These are phyloP conservation scores for Xerocomellus dryophilus DNA, from an alignment of 768 basidiomycete genomes.

Conservation along the genomic window DNA sequence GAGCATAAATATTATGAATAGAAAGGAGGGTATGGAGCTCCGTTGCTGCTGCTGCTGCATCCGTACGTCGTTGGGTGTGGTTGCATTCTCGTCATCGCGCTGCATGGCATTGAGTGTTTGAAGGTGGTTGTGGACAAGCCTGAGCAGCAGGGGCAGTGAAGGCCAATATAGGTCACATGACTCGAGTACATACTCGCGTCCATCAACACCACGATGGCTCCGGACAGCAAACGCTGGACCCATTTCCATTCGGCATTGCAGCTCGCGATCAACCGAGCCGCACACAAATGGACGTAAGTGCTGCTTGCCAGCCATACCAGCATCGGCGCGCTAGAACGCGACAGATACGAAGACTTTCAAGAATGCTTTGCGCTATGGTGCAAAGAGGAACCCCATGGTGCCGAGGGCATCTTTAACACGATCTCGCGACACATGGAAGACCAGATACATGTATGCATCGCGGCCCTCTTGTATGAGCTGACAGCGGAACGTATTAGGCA, in stretches of 20 bases:
- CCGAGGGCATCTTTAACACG: conserved; percentile 57
- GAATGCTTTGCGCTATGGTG: conserved; percentile 67
- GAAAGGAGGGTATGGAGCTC: conserved; percentile 66
- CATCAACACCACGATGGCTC: conserved; percentile 15
- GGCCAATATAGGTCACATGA: conserved; percentile 24
- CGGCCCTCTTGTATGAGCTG: neutral
- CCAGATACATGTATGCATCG: conserved; percentile 41
- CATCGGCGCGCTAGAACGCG: neutral
- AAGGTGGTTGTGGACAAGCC: neutral
- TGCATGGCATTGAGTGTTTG: conserved; percentile 29
- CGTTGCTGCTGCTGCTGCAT: conserved; percentile 41
- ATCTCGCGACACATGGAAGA: conserved; percentile 72
- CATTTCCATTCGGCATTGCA: conserved; percentile 52
- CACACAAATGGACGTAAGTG: conserved; percentile 54
- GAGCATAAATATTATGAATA: conserved; percentile 70
- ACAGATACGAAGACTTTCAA: conserved; percentile 50
- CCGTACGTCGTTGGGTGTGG: conserved; percentile 9
- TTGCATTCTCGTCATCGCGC: conserved; percentile 24
- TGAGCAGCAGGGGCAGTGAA: no score
- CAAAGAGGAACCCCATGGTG: conserved; percentile 62
- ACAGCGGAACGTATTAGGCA: conserved; percentile 40
- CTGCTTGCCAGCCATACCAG: neutral
- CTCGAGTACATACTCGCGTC: neutral
- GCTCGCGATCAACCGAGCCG: conserved; percentile 49
- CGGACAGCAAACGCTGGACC: conserved; percentile 46